These are phyloP conservation scores for Mimosa pudica DNA, from an alignment of 306 rosid species.

Conservation along the genomic window DNA sequence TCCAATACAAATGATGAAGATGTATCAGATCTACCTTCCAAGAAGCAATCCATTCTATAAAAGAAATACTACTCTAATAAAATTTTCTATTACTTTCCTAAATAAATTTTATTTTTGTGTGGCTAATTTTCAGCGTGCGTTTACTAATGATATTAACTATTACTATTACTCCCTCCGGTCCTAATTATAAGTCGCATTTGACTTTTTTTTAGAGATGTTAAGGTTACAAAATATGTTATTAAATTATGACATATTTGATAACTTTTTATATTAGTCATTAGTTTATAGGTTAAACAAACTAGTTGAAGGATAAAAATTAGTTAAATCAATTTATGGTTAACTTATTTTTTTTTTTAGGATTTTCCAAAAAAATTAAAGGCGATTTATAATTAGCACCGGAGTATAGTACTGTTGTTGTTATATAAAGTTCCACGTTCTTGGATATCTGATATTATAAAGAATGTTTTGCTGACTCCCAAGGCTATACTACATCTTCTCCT, in stretches of 20 bases:
- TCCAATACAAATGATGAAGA: background rate
- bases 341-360: no score
- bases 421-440: conserved; percentile 38
- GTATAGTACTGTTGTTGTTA: background rate
- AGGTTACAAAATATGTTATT: no score
- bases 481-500: conserved; percentile 34
- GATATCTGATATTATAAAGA: conserved; percentile 40
- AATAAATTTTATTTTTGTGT: background rate
- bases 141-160: conserved; percentile 12
- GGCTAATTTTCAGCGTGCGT: background rate
- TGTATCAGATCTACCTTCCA: background rate
- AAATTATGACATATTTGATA: no score
- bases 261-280: no score
- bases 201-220: no score
- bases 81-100: background rate
- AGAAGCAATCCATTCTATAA: background rate
- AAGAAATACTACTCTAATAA: background rate
- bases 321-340: no score
- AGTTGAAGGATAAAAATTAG: no score
- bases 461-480: conserved; percentile 49
- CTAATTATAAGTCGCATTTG: no score
- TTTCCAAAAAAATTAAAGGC: no score
- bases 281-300: no score
- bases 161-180: no score
- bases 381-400: no score